Percentiles rank a stretch among this genome's conserved stretches.
These are phyloP conservation scores for Arthrobotrys megalospora DNA, from an alignment of 2,329 filamentous ascomycete species.

Conservation along the genomic window DNA sequence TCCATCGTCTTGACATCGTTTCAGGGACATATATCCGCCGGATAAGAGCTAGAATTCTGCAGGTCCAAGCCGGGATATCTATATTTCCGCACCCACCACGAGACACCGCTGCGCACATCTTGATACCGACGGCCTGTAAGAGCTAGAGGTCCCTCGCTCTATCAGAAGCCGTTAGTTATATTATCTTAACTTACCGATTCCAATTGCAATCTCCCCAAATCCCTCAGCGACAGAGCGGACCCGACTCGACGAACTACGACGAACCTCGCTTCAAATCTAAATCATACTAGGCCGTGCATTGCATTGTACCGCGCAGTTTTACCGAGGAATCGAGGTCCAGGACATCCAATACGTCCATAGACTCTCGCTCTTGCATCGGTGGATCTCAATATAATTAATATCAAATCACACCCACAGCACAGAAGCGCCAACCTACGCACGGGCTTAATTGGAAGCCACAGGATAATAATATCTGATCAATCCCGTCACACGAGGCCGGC, in stretches of 20 bases:
- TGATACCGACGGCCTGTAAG: conserved; percentile 44
- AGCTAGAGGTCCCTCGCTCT: conserved; percentile 19
- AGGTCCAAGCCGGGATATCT: conserved; percentile 62
- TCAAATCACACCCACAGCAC: conserved; percentile 23
- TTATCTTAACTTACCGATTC: conserved; percentile 19
- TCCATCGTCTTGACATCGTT: conserved; percentile 53
- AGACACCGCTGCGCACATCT: conserved; percentile 53
- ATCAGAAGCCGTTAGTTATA: conserved; percentile 25
- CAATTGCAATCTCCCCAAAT: conserved; percentile 48
- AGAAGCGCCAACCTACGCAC: conserved; percentile 48
- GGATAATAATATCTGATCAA: conserved; percentile 33
- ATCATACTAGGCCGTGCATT: conserved; percentile 21
- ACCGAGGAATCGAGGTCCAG: conserved; percentile 35
- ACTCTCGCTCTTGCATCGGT: conserved; percentile 29
- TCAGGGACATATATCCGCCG: conserved; percentile 61
- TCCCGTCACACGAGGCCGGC: conserved; percentile 44
- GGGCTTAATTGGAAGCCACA: conserved; percentile 31
- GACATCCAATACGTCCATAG: conserved; percentile 7
- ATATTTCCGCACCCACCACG: conserved; percentile 56
- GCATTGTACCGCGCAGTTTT: conserved; percentile 35
- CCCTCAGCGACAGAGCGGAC: conserved; percentile 45
- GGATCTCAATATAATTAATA: conserved; percentile 21
- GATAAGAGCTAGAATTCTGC: conserved; percentile 61
- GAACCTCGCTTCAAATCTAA: conserved; percentile 32
- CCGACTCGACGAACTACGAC: conserved; percentile 26